Conservation (phyloP, 306 rosid species). For the Crotalaria pallida region DNA sequence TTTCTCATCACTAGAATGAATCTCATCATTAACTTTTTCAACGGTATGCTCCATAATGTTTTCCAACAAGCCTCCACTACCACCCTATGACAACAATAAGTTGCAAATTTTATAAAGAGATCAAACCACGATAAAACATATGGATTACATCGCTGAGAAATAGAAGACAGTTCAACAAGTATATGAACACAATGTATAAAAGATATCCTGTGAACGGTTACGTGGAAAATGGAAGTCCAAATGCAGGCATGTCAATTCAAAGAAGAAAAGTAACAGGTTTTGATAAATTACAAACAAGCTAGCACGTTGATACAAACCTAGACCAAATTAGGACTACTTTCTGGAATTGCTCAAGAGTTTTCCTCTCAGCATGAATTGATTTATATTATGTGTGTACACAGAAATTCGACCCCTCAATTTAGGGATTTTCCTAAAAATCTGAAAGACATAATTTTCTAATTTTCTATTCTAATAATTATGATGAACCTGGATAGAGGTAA, state of each 20-base stretch:
- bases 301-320: not conserved
- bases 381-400: no score
- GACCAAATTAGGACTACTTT: not conserved
- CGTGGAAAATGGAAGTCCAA: not conserved
- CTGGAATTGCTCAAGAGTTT: no score
- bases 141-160: not conserved
- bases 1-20: slow-evolving; percentile 21
- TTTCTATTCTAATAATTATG: no score
- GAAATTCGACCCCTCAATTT: no score
- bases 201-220: not conserved
- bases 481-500: no score
- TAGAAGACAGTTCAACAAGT: not conserved
- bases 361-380: no score
- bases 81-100: slow-evolving; percentile 35
- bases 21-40: slow-evolving; percentile 24
- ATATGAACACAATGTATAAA: slow-evolving; percentile 9
- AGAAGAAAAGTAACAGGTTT: not conserved
- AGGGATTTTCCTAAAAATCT: no score
- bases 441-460: no score
- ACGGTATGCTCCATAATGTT: slow-evolving; percentile 22
- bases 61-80: slow-evolving; percentile 23
- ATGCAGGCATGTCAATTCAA: slow-evolving; percentile 2
- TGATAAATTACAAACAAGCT: not conserved
- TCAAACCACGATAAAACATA: slow-evolving; percentile 13
- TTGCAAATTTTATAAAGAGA: slow-evolving; percentile 11